phyloP scores from a whole-genome alignment of 2,329 filamentous ascomycete genomes.

The Colletotrichum gloeosporioides region DNA sequence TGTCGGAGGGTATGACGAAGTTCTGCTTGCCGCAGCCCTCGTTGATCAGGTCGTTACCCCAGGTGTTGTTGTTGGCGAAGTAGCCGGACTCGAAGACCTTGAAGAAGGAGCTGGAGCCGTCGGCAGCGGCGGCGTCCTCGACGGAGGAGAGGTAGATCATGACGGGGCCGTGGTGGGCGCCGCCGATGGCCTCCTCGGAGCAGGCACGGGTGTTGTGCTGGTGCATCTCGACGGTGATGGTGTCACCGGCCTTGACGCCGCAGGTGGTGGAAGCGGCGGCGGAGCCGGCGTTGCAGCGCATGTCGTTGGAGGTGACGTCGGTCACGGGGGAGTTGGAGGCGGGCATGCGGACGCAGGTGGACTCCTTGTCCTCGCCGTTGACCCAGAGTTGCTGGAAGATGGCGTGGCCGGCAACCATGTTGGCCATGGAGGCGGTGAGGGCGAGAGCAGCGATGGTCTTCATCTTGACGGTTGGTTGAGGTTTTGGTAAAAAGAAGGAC shows the following conservation, averaged over 20 bases:
- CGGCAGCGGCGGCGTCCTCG: conserved; percentile 46
- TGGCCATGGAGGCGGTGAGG: conserved; percentile 20
- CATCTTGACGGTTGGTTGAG: conserved; percentile 9
- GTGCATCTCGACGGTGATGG: conserved; percentile 53
- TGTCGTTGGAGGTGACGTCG: conserved; percentile 41
- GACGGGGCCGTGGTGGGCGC: conserved; percentile 57
- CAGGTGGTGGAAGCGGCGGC: conserved; percentile 35
- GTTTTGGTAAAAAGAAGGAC: conserved; percentile 3
- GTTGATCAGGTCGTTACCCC: conserved; percentile 24
- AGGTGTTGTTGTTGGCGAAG: conserved; percentile 21
- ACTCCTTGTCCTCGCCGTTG: conserved; percentile 32
- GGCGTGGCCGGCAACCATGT: conserved; percentile 43
- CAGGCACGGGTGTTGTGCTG: conserved; percentile 48
- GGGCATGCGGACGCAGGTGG: conserved; percentile 22
- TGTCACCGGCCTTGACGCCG: conserved; percentile 34
- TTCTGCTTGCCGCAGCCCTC: conserved; percentile 22
- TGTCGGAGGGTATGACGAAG: conserved; percentile 44
- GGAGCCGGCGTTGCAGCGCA: conserved; percentile 46
- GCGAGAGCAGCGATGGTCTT: conserved; percentile 14
- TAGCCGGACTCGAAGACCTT: conserved; percentile 54
- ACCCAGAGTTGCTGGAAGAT: conserved; percentile 57
- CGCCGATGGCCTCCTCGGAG: conserved; percentile 54
- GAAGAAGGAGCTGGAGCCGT: conserved; percentile 52
- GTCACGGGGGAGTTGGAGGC: conserved; percentile 46
- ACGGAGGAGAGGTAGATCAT: conserved; percentile 55